Evolutionary conservation across 768 basidiomycete species (phyloP), one percentile per base, ranked within the genome.

Genomic region (Podaxis rugospora): DNA sequence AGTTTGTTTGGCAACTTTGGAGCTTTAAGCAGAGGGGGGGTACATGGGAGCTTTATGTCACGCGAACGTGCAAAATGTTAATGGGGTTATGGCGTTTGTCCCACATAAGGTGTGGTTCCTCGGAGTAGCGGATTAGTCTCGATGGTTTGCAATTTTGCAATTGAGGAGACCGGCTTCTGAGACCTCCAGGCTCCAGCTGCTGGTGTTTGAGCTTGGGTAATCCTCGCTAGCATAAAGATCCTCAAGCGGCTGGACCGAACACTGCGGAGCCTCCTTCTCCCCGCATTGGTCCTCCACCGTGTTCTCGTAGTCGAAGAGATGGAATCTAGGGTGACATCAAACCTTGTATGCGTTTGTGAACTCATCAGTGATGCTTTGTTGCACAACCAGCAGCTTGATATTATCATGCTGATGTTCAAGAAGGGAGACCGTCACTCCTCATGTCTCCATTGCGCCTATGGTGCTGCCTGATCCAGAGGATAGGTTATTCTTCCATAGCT

Each of bases 231-330:
- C 32, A 32, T 32, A 32, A 32, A 21, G 23, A 51, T 37, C 39
- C 42, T 27, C n/a, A 44, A 16, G 18, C 16, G 23, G 27, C 57
- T 36, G 57, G 35, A 11, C 18, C 3, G 44, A 21, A 47, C n/a
- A 10, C 55, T 57, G 21, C 32, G 32, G 32, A 32, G 10, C 14
- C 50, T 23, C 14, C 39, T 59, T 59, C 50, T 51, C 57, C 50
- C 42, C 57, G 9, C 50, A 51, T 35, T 23, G 57, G 57, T 50
- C 57, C 35, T 59, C 39, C 49, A 59, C 42, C 57, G 57, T 37
- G 25, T 51, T 52, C 57, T 42, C 18, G 25, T 9, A 25, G 47
- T 21, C 16, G 18, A 36, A 4, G 14, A n/a, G 21, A 25, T 18
- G 51, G 16, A 18, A 37, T 47, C 35, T 35, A 46, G 27, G 1